phyloP scores from a whole-genome alignment of 2,329 filamentous ascomycete species.

The Aspergillus sp. region DNA sequence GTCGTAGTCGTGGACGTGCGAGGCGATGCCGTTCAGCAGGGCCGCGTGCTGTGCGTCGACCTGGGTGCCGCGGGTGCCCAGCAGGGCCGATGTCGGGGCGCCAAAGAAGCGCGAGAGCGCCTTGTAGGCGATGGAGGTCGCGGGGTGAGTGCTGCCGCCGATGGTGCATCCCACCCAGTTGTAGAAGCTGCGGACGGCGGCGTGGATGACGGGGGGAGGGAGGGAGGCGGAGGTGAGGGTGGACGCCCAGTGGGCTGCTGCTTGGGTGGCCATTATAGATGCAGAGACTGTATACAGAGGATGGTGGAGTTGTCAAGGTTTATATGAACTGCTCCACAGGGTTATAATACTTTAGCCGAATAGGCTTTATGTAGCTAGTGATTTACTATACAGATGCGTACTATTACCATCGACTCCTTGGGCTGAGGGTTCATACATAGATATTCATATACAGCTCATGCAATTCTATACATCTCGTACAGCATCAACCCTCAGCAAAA shows the following conservation, averaged over 20 bases:
- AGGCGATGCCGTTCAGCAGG: conserved; percentile 55
- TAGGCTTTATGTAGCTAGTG: no score
- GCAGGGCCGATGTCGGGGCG: conserved; percentile 34
- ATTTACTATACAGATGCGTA: no score
- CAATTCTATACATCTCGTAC: background rate
- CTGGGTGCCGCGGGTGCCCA: conserved; percentile 24
- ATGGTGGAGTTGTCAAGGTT: no score
- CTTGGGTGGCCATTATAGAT: no score
- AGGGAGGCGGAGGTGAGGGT: conserved; percentile 43
- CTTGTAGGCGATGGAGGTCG: conserved; percentile 39
- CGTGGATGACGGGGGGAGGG: conserved; percentile 40
- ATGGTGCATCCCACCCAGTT: conserved; percentile 57
- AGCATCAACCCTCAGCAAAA: conserved; percentile 19
- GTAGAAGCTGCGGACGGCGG: conserved; percentile 51
- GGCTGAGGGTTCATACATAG: no score
- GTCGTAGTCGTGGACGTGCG: conserved; percentile 58
- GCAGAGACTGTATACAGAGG: no score
- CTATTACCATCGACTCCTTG: no score
- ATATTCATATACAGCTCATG: no score
- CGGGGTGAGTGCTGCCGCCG: conserved; percentile 50
- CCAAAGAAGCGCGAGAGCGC: conserved; percentile 41
- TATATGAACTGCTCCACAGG: no score
- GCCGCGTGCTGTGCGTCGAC: conserved; percentile 52
- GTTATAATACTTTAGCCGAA: no score
- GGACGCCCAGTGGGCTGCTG: conserved; percentile 46